Percentiles rank a stretch among this genome's conserved stretches.
Conservation (phyloP, 169 alveolate genomes). For the Cardiosporidium cionae region DNA sequence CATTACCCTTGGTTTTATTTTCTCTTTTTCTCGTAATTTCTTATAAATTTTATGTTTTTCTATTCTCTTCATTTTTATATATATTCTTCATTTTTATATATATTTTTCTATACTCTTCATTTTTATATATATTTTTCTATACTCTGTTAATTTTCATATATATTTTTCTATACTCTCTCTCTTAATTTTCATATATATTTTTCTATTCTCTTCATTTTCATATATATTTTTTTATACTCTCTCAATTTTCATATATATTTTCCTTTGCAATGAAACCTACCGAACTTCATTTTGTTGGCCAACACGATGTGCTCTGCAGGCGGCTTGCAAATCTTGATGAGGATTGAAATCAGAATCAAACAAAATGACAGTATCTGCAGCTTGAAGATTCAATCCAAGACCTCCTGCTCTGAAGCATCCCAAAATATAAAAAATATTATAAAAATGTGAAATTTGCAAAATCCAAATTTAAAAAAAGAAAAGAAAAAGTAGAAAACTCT, state of each 20-base stretch:
- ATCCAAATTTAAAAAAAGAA: background rate
- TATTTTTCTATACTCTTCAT: too few species aligned
- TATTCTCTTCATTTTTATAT: too few species aligned
- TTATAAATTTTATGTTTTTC: too few species aligned
- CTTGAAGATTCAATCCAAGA: conserved; percentile 83
- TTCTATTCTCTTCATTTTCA: background rate
- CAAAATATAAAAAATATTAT: conserved; percentile 48
- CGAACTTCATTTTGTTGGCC: conserved; percentile 85
- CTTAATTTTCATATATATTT: background rate
- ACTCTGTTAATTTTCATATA: background rate
- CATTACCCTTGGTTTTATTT: too few species aligned
- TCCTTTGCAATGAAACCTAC: background rate
- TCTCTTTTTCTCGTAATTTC: too few species aligned
- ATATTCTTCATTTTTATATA: too few species aligned
- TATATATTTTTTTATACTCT: too few species aligned
- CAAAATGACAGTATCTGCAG: conserved; percentile 90
- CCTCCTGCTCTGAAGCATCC: conserved; percentile 70
- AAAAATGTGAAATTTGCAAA: background rate
- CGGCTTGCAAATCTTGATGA: conserved; percentile 72
- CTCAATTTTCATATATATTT: background rate
- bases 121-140: background rate
- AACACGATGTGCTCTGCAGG: conserved; percentile 86
- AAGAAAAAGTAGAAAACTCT: background rate
- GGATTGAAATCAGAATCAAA: conserved; percentile 93
- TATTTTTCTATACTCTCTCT: background rate